Base-by-base conservation (phyloP, 257 asterid species). In the Jasminum sambac region DNA sequence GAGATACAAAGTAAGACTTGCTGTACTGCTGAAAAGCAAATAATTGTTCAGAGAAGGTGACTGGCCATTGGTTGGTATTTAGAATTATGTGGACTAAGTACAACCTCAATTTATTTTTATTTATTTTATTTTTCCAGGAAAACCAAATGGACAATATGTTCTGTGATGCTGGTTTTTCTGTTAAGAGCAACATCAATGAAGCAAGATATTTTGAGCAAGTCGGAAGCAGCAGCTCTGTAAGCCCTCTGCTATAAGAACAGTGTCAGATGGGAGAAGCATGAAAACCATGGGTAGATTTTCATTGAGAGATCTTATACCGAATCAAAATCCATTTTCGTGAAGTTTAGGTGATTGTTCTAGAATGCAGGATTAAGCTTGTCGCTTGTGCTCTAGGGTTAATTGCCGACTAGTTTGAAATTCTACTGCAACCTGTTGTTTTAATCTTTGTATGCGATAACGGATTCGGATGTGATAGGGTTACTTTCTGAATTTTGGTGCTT, bases 231-330 rank as follows among this genome's bases (percentile, higher is more conserved):
- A 38, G 74, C 67, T 26, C 42, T 25, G 40, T 4, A 62, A 44
- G 67, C 76, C 75, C 57, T 65, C 39, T 43, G 25, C 39, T 69
- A 5, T 11, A 74, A 72, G 67, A 64, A 60, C 57, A 70, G 70
- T 68, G 65, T 17, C 46, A 5, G 69, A 38, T 57, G 71, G 74
- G 37, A 72, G 43, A 16, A 42, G 26, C 34, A 64, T 26, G 62
- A 44, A 50, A 59, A 78, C 57, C 67, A 40, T 64, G 68, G 73
- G 66, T 80, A 67, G 62, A 44, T 66, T 74, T 68, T 64, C 67
- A 44, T 66, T 42, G 42, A 68, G 77, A 68, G 69, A 59, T 77
- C 30, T 66, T 72, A 76, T 66, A 70, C 41, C 44, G 72, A 68
- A 64, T 38, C 42, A 48, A 61, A 21, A 41, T 68, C 71, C 66